These are phyloP conservation scores for Parascedosporium putredinis DNA, from an alignment of 2,329 filamentous ascomycete genomes.

Conservation along the genomic window DNA sequence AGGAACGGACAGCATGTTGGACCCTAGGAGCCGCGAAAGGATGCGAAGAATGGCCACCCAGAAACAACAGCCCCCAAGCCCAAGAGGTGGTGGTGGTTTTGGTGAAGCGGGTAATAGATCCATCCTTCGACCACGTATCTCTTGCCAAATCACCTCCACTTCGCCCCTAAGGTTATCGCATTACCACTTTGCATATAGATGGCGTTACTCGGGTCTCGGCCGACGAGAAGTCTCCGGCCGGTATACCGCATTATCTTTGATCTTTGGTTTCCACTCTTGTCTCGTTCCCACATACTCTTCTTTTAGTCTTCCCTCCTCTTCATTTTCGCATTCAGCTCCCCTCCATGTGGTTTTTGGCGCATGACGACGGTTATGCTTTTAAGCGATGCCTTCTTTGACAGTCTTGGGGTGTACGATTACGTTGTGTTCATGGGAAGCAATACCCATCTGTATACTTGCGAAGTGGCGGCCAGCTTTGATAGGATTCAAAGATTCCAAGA, in stretches of 20 bases:
- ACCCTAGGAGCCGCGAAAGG: slow-evolving; percentile 44
- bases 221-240: not conserved
- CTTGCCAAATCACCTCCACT: not conserved
- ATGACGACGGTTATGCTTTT: not conserved
- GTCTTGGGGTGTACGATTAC: not conserved
- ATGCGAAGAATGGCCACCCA: slow-evolving; percentile 40
- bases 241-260: not conserved
- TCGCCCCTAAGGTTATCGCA: not conserved
- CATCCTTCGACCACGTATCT: too few species aligned
- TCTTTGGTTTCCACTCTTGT: not conserved
- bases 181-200: slow-evolving; percentile 8
- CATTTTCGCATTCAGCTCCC: too few species aligned
- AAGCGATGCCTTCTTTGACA: not conserved
- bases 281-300: not conserved
- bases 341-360: too few species aligned
- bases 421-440: not conserved
- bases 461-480: not conserved
- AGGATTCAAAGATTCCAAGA: not conserved
- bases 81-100: slow-evolving; percentile 17
- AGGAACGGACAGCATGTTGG: slow-evolving; percentile 38
- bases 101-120: not conserved
- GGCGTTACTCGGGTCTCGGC: slow-evolving; percentile 4
- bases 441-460: not conserved
- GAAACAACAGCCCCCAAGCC: slow-evolving; percentile 29
- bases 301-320: not conserved